These are phyloP conservation scores for Sugiyamaella americana DNA, from an alignment of 805 yeast genomes.

Conservation along the genomic window DNA sequence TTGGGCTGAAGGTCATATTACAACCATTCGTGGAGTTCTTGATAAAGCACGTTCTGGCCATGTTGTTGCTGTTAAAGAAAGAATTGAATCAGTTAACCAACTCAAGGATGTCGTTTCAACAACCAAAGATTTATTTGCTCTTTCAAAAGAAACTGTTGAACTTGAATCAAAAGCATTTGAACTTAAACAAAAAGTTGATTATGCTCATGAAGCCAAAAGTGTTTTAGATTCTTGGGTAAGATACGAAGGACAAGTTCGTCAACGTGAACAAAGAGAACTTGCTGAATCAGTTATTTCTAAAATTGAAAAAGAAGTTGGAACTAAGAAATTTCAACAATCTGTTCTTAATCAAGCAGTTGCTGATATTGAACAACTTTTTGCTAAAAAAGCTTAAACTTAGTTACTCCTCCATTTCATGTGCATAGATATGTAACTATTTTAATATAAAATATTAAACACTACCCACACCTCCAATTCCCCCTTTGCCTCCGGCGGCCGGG, in stretches of 20 bases:
- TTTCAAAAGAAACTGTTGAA: constrained; percentile 94
- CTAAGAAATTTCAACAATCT: constrained; percentile 90
- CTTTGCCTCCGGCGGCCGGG: background rate
- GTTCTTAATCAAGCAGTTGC: constrained; percentile 85
- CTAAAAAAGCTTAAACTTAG: background rate
- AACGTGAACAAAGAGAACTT: constrained; percentile 89
- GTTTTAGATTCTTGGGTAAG: constrained; percentile 99
- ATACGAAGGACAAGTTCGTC: constrained; percentile 94
- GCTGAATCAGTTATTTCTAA: constrained; percentile 79
- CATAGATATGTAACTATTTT: background rate
- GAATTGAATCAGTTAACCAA: constrained; percentile 83
- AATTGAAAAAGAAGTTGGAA: constrained; percentile 76
- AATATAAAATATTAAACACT: background rate
- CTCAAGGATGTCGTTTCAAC: constrained; percentile 87
- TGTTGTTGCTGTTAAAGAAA: constrained; percentile 84
- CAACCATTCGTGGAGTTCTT: constrained; percentile 72
- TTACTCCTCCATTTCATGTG: background rate
- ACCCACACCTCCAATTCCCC: background rate
- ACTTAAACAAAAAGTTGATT: constrained; percentile 82
- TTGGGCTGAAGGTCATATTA: constrained; percentile 83
- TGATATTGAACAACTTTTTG: constrained; percentile 56
- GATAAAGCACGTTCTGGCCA: constrained; percentile 86
- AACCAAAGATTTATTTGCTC: constrained; percentile 85
- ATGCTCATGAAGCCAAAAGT: constrained; percentile 85
- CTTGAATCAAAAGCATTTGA: constrained; percentile 92